Evolutionary conservation across 2,329 filamentous ascomycete genomes (phyloP).

Genomic region (Penicillium sp.): DNA sequence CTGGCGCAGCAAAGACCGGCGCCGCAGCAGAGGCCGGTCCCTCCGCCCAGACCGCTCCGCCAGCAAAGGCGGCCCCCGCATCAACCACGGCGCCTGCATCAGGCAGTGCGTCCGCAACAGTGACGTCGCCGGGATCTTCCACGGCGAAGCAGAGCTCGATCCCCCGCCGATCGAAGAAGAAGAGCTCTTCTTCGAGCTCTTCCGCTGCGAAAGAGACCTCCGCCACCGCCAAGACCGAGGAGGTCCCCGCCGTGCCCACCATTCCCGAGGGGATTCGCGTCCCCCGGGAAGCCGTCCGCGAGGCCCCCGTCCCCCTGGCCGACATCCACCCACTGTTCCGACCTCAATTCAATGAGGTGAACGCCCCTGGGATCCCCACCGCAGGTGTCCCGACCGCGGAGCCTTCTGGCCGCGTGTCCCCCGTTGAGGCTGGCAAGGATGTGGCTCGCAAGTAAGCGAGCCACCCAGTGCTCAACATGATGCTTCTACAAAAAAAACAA

Average conservation of each 20-base stretch:
- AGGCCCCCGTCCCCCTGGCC: background rate
- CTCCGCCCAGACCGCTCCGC: no score
- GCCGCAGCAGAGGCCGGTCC: background rate
- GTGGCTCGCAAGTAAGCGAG: background rate
- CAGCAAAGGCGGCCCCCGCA: background rate
- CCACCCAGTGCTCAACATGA: background rate
- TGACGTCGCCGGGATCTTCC: background rate
- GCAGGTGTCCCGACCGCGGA: background rate
- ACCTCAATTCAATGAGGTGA: background rate
- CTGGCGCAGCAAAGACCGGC: background rate
- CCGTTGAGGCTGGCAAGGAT: background rate
- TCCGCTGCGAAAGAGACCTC: background rate
- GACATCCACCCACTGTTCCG: background rate
- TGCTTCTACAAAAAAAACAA: background rate
- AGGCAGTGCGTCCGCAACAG: background rate
- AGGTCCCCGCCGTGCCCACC: background rate
- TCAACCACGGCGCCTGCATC: background rate
- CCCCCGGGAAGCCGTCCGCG: background rate
- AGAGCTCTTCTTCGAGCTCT: background rate
- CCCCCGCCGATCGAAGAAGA: background rate
- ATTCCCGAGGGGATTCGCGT: background rate
- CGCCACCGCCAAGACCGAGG: background rate
- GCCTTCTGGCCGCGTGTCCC: background rate
- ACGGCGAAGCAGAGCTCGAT: background rate
- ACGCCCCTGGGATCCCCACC: background rate